Conservation (phyloP, 441 rosid species). For the Rhodomyrtus psidioides region DNA sequence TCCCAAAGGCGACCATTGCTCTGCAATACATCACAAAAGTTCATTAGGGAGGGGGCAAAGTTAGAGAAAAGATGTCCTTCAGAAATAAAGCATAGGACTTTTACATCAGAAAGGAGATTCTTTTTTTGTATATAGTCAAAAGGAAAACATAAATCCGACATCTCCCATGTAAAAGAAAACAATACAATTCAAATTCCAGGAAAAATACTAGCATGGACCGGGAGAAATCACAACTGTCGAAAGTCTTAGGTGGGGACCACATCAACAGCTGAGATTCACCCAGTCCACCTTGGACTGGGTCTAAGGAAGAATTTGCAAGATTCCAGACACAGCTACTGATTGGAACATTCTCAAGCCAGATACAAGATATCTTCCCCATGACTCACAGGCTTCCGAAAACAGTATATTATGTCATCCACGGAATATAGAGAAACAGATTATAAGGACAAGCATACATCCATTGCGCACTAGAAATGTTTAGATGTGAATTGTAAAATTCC, state of each 20-base stretch:
- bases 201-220: background rate
- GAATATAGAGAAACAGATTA: background rate
- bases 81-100: background rate
- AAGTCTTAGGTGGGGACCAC: background rate
- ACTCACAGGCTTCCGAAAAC: background rate
- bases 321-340: background rate
- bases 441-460: background rate
- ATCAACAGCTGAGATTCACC: background rate
- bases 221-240: background rate
- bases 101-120: background rate
- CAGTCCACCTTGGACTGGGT: background rate
- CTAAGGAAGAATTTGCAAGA: background rate
- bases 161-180: background rate
- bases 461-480: background rate
- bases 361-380: background rate
- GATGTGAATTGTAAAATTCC: background rate
- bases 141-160: background rate
- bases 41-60: background rate
- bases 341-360: background rate
- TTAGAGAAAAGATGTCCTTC: background rate
- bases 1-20: slow-evolving; percentile 4
- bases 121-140: background rate
- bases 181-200: background rate
- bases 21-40: background rate
- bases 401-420: background rate